Conservation (phyloP, 495 filamentous ascomycete genomes). For the Penicillium steckii region DNA sequence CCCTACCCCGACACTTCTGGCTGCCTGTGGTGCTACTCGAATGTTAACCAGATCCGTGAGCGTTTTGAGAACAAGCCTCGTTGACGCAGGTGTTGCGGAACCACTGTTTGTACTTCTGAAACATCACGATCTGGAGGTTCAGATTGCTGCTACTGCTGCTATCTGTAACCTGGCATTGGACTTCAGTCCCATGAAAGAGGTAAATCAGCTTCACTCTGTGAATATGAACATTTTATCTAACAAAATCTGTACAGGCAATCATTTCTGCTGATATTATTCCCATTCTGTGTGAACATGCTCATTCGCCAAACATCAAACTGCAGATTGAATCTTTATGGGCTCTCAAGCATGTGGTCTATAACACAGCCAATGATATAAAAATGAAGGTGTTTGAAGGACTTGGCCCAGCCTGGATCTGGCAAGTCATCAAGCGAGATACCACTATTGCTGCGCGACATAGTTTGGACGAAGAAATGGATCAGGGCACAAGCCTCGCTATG, state of each 20-base stretch:
- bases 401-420: conserved; percentile 74
- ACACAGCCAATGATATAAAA: conserved; percentile 66
- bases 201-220: conserved; percentile 38
- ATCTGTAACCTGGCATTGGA: conserved; percentile 82
- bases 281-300: conserved; percentile 79
- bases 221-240: conserved; percentile 14
- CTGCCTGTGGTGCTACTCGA: conserved; percentile 77
- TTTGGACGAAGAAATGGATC: conserved; percentile 40
- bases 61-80: conserved; percentile 78
- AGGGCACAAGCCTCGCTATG: conserved; percentile 46
- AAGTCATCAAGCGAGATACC: conserved; percentile 59
- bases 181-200: conserved; percentile 86
- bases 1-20: conserved; percentile 68
- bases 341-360: conserved; percentile 79
- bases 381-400: conserved; percentile 74
- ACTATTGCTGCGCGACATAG: conserved; percentile 32
- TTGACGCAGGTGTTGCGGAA: conserved; percentile 77
- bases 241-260: conserved; percentile 54
- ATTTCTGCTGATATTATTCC: conserved; percentile 73
- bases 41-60: conserved; percentile 81
- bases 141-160: conserved; percentile 78
- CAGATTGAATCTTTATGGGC: conserved; percentile 87
- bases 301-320: conserved; percentile 68
- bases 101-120: conserved; percentile 77
- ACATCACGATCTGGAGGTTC: conserved; percentile 75